phyloP scores from a whole-genome alignment of 2,329 filamentous ascomycete genomes.

The Colletotrichum coccodes region DNA sequence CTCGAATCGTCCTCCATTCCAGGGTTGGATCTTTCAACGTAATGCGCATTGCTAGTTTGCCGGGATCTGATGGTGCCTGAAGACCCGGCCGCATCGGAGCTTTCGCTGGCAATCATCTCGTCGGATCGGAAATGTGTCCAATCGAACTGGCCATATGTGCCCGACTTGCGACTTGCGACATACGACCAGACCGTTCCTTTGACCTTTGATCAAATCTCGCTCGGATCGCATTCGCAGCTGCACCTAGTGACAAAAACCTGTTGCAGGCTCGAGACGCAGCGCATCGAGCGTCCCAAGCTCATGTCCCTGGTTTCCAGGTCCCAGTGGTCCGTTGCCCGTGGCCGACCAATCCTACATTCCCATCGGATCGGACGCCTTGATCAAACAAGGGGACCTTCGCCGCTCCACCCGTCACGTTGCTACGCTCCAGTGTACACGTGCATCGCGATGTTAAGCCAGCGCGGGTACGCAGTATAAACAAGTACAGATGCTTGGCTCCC shows the following conservation, averaged over 20 bases:
- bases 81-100: slow-evolving; percentile 10
- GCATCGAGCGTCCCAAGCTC: slow-evolving; percentile 29
- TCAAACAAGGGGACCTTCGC: slow-evolving; percentile 21
- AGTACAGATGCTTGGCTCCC: slow-evolving; percentile 15
- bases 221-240: slow-evolving; percentile 27
- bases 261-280: slow-evolving; percentile 7
- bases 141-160: not conserved
- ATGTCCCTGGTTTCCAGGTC: too few relatives aligned
- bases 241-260: slow-evolving; percentile 20
- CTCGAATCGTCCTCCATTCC: slow-evolving; percentile 27
- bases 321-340: not conserved
- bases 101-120: not conserved
- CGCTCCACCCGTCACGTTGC: slow-evolving; percentile 13
- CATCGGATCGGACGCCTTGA: slow-evolving; percentile 8
- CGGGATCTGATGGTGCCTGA: slow-evolving; percentile 21
- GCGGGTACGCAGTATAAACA: not conserved
- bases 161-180: slow-evolving; percentile 21
- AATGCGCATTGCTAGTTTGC: slow-evolving; percentile 29
- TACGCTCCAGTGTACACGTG: not conserved
- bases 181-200: not conserved
- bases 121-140: not conserved
- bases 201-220: not conserved
- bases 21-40: slow-evolving; percentile 25
- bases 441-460: slow-evolving; percentile 1
- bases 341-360: slow-evolving; percentile 1